A percentile compares a stretch with the other conserved stretches of the same genome.
phyloP scores from a whole-genome alignment of 495 filamentous ascomycete species.

The Trichoderma asperelloides region DNA sequence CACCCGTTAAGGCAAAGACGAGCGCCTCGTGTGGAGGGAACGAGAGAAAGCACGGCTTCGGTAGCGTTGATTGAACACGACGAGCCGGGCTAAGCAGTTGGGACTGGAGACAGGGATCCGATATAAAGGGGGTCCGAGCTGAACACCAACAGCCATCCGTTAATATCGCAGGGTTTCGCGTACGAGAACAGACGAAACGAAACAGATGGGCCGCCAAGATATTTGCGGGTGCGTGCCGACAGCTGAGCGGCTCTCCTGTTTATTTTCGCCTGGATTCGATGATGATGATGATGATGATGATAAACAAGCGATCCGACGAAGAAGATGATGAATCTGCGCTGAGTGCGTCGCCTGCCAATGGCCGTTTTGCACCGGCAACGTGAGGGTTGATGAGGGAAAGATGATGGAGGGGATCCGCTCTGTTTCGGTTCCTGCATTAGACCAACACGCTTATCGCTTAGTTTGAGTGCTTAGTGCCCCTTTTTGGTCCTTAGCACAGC shows the following conservation, averaged over 20 bases:
- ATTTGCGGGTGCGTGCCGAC: background rate
- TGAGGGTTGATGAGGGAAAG: background rate
- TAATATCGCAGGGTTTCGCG: background rate
- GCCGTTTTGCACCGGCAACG: too few relatives aligned
- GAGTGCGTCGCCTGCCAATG: too few relatives aligned
- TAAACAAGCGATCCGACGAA: too few relatives aligned
- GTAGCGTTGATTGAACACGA: background rate
- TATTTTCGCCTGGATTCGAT: too few relatives aligned
- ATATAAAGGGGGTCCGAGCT: background rate
- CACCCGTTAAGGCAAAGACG: background rate
- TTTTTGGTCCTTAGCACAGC: background rate
- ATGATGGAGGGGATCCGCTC: background rate
- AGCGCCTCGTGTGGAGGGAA: background rate
- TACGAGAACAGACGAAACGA: background rate
- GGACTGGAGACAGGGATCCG: background rate
- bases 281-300: too few relatives aligned
- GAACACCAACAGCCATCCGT: background rate
- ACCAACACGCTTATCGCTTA: background rate
- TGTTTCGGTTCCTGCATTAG: constrained; percentile 3
- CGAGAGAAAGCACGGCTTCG: background rate
- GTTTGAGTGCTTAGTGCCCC: background rate
- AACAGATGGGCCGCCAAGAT: background rate
- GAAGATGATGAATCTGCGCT: too few relatives aligned
- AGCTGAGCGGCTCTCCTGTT: background rate
- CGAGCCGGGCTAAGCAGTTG: background rate